phyloP scores from a whole-genome alignment of 345 rosid genomes.

The Trapa incisa region DNA sequence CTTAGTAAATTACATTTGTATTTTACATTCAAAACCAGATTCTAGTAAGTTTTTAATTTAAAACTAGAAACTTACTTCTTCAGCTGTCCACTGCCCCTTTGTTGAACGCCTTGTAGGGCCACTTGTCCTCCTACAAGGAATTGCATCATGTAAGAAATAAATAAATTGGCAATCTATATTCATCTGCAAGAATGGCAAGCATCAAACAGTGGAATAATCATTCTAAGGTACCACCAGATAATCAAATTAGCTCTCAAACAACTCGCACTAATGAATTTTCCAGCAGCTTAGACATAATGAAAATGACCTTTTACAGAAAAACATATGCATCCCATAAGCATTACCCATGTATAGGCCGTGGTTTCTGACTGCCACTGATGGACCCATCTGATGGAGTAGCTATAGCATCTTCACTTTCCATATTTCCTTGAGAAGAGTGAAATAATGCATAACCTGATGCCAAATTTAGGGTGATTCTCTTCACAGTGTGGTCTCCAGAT shows the following conservation, averaged over 20 bases:
- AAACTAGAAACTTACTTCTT: conserved; percentile 42
- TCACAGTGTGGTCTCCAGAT: conserved; percentile 34
- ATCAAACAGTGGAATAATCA: not conserved
- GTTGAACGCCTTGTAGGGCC: conserved; percentile 98
- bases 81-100: conserved; percentile 98
- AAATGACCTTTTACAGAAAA: not conserved
- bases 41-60: too few relatives aligned
- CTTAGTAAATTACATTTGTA: too few relatives aligned
- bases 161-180: not conserved
- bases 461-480: conserved; percentile 32
- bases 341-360: conserved; percentile 68
- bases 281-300: not conserved
- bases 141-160: not conserved
- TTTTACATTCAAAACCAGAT: too few relatives aligned
- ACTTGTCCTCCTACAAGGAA: conserved; percentile 61
- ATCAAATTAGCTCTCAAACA: not conserved
- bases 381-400: conserved; percentile 46
- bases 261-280: not conserved
- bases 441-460: conserved; percentile 42
- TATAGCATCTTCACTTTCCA: conserved; percentile 61
- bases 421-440: conserved; percentile 29
- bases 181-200: not conserved
- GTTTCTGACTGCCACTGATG: conserved; percentile 32
- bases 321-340: not conserved
- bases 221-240: not conserved